A percentile compares a stretch with the other conserved stretches of the same genome.
Conservation (phyloP, 2,329 filamentous ascomycete species). For the Phyllosticta paracitricarpa region DNA sequence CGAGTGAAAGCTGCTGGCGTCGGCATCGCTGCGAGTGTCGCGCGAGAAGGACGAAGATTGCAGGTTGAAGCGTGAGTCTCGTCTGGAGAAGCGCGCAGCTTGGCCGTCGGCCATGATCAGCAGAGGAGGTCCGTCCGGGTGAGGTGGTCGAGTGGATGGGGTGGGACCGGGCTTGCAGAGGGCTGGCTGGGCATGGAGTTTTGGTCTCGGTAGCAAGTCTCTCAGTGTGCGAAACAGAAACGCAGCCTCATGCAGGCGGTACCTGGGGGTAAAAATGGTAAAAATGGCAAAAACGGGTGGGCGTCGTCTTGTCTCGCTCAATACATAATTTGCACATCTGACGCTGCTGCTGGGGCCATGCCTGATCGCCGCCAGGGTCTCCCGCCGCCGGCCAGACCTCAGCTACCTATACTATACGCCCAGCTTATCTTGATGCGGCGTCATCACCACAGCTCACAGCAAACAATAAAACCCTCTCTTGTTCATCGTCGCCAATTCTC, state of each 20-base stretch:
- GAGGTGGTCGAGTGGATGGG: too few species aligned
- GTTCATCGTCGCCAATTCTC: not conserved
- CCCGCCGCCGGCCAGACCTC: not conserved
- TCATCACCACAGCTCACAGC: too few species aligned
- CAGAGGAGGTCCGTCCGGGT: not conserved
- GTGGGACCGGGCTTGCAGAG: too few species aligned
- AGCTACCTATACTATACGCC: conserved; percentile 3
- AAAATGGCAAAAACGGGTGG: not conserved
- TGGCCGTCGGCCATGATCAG: not conserved
- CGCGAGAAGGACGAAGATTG: conserved; percentile 13
- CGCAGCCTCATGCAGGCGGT: not conserved
- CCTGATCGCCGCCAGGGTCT: conserved; percentile 4
- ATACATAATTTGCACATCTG: not conserved
- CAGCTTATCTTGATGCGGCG: not conserved
- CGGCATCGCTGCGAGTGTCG: not conserved
- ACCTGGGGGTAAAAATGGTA: not conserved
- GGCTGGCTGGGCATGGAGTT: too few species aligned
- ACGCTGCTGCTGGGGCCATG: not conserved
- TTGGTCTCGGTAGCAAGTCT: too few species aligned
- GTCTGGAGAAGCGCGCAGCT: not conserved
- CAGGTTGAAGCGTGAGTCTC: conserved; percentile 9
- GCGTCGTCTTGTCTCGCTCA: not conserved
- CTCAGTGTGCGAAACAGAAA: not conserved
- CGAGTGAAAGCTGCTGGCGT: not conserved
- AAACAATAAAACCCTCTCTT: not conserved